phyloP scores from a whole-genome alignment of 768 basidiomycete genomes.

The Cubamyces lactineus region DNA sequence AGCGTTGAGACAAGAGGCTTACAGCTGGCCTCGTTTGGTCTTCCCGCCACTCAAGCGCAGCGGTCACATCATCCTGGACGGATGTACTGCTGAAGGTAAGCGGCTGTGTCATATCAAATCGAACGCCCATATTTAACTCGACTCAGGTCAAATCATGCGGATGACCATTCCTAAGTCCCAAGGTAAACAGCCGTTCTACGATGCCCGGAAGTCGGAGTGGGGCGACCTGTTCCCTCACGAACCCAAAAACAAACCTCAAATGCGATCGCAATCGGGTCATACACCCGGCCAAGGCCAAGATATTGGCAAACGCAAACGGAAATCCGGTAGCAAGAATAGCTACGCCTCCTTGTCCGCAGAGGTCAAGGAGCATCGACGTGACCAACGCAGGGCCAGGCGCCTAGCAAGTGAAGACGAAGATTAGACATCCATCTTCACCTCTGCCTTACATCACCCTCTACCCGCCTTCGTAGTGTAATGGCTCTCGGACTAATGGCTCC shows the following conservation, averaged over 20 bases:
- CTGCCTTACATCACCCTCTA: too few species aligned
- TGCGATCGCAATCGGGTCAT: slow-evolving; percentile 50
- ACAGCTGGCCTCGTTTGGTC: slow-evolving; percentile 87
- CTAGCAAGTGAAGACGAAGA: slow-evolving; percentile 1
- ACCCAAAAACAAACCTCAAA: slow-evolving; percentile 76
- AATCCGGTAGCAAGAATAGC: slow-evolving; percentile 35
- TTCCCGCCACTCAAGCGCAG: slow-evolving; percentile 91
- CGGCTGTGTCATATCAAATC: not conserved
- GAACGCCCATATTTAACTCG: not conserved
- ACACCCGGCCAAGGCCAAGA: slow-evolving; percentile 46
- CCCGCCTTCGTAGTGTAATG: not conserved
- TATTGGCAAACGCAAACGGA: slow-evolving; percentile 56
- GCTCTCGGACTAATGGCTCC: not conserved
- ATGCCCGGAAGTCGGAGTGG: slow-evolving; percentile 92
- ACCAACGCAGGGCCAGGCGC: slow-evolving; percentile 20
- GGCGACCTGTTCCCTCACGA: slow-evolving; percentile 94
- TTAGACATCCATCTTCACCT: not conserved
- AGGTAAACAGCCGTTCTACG: slow-evolving; percentile 94
- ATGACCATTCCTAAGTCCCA: slow-evolving; percentile 91
- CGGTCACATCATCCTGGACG: slow-evolving; percentile 91
- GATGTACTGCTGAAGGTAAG: slow-evolving; percentile 81
- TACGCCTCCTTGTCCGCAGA: slow-evolving; percentile 44
- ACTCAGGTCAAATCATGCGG: slow-evolving; percentile 87
- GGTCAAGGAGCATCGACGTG: slow-evolving; percentile 44
- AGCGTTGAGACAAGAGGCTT: slow-evolving; percentile 72